A percentile compares a stretch with the other conserved stretches of the same genome.
These are phyloP conservation scores for Trichoderma sp. DNA, from an alignment of 2,329 filamentous ascomycete species.

Conservation along the genomic window DNA sequence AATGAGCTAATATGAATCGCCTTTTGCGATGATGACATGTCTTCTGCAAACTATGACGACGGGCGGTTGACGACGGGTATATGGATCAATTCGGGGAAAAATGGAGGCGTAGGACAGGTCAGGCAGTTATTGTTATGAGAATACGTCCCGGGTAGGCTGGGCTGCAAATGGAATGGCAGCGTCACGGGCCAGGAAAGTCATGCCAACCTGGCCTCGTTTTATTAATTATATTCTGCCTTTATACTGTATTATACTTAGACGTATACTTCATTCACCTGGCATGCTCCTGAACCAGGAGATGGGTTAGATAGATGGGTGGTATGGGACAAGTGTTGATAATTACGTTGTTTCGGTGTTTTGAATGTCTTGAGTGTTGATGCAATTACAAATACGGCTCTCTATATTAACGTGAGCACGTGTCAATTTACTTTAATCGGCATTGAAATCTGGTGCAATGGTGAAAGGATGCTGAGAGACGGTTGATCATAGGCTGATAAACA, in stretches of 20 bases:
- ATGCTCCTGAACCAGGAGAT: constrained; percentile 23
- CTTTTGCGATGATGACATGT: constrained; percentile 34
- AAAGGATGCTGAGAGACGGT: not conserved
- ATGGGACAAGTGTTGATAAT: constrained; percentile 4
- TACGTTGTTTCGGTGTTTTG: not conserved
- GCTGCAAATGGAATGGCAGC: constrained; percentile 24
- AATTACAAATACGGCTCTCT: not conserved
- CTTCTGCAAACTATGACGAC: constrained; percentile 39
- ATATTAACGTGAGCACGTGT: not conserved
- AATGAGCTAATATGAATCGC: constrained; percentile 32
- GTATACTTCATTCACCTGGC: constrained; percentile 20
- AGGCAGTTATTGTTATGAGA: constrained; percentile 24
- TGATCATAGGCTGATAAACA: not conserved
- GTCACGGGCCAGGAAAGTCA: constrained; percentile 19
- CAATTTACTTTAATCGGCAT: not conserved
- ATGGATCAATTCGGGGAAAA: constrained; percentile 31
- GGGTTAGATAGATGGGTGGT: constrained; percentile 14
- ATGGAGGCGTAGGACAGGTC: constrained; percentile 27
- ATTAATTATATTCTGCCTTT: constrained; percentile 29
- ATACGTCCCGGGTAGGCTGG: constrained; percentile 13
- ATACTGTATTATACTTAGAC: constrained; percentile 29
- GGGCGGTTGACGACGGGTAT: constrained; percentile 38
- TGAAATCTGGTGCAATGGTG: not conserved
- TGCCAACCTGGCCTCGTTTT: constrained; percentile 16
- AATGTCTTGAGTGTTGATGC: not conserved